These are phyloP conservation scores for Erucastrum elatum DNA, from an alignment of 345 rosid genomes.

Conservation along the genomic window DNA sequence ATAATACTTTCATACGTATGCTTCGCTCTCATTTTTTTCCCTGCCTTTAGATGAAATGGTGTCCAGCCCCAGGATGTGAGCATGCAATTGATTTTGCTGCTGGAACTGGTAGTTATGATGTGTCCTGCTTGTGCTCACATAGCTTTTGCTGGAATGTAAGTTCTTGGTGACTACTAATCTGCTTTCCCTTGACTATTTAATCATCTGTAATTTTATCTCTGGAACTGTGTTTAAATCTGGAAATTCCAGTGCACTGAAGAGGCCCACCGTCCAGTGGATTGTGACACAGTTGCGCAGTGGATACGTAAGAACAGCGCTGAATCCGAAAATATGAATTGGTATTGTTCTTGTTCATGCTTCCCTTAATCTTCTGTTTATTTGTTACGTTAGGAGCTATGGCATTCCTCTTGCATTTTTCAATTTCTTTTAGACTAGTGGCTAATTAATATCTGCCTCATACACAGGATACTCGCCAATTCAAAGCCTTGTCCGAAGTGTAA, in stretches of 20 bases:
- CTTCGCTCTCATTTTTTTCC: background rate
- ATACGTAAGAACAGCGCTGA: constrained; percentile 40
- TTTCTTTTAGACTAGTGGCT: background rate
- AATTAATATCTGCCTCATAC: constrained; percentile 5
- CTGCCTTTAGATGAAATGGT: constrained; percentile 80
- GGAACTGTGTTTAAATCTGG: constrained; percentile 14
- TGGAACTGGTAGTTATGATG: constrained; percentile 28
- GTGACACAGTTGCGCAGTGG: constrained; percentile 36
- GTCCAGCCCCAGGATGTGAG: constrained; percentile 98
- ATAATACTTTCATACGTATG: background rate
- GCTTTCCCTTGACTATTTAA: background rate
- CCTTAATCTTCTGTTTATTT: background rate
- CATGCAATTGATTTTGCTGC: constrained; percentile 53
- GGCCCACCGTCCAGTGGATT: constrained; percentile 44
- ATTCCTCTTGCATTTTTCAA: background rate
- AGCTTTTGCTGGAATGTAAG: constrained; percentile 46
- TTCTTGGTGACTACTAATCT: constrained; percentile 22
- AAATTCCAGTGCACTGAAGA: constrained; percentile 40
- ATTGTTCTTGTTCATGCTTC: constrained; percentile 2
- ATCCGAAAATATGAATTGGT: constrained; percentile 43
- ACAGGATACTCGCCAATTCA: constrained; percentile 43
- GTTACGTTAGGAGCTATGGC: background rate
- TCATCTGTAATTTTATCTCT: background rate
- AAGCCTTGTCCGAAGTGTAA: constrained; percentile 43
- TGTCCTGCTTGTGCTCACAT: constrained; percentile 40